Conservation (phyloP, 1,284 basidiomycete genomes). For the Rhodotorula sp. region DNA sequence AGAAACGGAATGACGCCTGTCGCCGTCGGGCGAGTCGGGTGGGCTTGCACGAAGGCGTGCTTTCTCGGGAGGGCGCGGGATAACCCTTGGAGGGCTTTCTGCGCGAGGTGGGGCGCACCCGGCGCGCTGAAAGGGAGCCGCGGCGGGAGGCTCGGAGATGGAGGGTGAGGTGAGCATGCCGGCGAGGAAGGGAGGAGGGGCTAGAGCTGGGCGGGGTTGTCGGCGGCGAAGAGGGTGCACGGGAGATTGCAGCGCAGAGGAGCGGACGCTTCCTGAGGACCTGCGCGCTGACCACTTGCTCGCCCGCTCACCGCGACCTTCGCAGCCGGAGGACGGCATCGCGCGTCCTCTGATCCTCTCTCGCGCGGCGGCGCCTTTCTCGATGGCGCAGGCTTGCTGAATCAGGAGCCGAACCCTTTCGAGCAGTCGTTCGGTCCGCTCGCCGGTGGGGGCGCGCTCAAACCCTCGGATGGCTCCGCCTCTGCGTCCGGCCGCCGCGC, state of each 20-base stretch:
- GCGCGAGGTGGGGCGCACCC: not conserved
- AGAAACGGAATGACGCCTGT: conserved; percentile 2
- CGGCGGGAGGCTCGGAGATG: not conserved
- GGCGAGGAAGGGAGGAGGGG: too few relatives aligned
- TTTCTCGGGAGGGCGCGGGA: not conserved
- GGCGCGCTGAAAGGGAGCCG: not conserved
- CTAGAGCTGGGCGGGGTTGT: not conserved
- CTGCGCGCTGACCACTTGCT: not conserved
- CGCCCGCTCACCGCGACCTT: not conserved
- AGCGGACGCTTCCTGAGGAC: not conserved
- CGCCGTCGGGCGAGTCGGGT: not conserved
- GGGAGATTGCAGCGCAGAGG: not conserved
- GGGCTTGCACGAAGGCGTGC: too few relatives aligned
- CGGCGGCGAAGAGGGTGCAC: not conserved
- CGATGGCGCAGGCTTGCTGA: conserved; percentile 42
- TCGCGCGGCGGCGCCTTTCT: conserved; percentile 40
- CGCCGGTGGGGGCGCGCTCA: conserved; percentile 22
- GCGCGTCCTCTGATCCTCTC: conserved; percentile 41
- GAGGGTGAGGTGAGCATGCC: conserved; percentile 3
- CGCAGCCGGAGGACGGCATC: conserved; percentile 16
- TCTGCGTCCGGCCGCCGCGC: conserved; percentile 34
- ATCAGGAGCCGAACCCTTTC: conserved; percentile 90
- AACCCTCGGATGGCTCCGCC: conserved; percentile 27
- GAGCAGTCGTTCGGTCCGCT: conserved; percentile 78
- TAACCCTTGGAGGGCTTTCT: too few relatives aligned